Evolutionary conservation across 129 eudicot species (phyloP).

Genomic region (Pseudognaphalium luteoalbum): DNA sequence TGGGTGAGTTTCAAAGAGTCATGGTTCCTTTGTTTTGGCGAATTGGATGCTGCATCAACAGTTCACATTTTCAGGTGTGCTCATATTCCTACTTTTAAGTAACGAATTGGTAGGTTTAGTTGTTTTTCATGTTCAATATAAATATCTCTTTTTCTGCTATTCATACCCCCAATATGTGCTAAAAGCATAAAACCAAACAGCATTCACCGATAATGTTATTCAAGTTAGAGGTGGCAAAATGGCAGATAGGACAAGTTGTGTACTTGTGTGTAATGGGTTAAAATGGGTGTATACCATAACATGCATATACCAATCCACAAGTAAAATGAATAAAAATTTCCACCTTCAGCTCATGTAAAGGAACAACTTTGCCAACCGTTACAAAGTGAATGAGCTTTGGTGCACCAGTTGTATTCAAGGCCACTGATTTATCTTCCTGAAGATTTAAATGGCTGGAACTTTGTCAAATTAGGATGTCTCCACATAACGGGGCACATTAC

Average conservation of each 20-base stretch:
- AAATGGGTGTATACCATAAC: background rate
- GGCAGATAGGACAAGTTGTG: background rate
- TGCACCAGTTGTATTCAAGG: background rate
- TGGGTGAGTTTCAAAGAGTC: slow-evolving; percentile 83
- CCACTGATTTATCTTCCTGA: background rate
- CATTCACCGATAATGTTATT: background rate
- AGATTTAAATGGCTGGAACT: background rate
- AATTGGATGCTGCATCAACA: slow-evolving; percentile 74
- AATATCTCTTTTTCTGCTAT: background rate
- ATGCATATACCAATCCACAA: background rate
- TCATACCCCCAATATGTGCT: background rate
- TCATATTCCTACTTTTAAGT: background rate
- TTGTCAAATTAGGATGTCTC: background rate
- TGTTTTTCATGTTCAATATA: background rate
- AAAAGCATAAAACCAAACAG: background rate
- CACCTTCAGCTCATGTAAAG: background rate
- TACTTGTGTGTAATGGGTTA: background rate
- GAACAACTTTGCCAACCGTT: background rate
- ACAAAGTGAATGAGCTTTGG: background rate
- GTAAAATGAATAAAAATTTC: background rate
- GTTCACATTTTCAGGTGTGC: slow-evolving; percentile 89
- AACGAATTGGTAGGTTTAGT: background rate
- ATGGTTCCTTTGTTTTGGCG: slow-evolving; percentile 91
- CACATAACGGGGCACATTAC: background rate
- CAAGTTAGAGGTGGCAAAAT: background rate